phyloP scores from a whole-genome alignment of 306 rosid genomes.

The Phaseolus lunatus region DNA sequence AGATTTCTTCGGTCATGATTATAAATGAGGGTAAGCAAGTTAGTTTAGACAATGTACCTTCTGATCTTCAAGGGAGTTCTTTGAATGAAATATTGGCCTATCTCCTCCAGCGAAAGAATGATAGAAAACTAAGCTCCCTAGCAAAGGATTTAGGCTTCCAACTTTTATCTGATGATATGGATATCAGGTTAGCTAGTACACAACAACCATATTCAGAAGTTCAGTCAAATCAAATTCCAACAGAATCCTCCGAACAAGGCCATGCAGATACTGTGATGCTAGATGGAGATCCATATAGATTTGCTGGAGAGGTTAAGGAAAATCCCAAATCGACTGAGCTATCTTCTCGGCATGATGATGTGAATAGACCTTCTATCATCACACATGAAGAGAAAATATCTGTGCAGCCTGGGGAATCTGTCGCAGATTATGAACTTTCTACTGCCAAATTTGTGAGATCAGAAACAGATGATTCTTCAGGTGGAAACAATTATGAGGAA shows the following conservation, averaged over 20 bases:
- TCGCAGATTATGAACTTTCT: slow-evolving; percentile 47
- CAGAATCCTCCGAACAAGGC: slow-evolving; percentile 55
- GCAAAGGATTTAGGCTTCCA: slow-evolving; percentile 91
- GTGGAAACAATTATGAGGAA: slow-evolving; percentile 45
- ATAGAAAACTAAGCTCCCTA: slow-evolving; percentile 75
- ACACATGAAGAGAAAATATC: slow-evolving; percentile 46
- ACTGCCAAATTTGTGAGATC: slow-evolving; percentile 42
- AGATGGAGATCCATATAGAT: slow-evolving; percentile 51
- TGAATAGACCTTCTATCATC: slow-evolving; percentile 49
- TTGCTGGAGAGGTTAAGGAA: slow-evolving; percentile 51
- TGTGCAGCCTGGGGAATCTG: slow-evolving; percentile 51
- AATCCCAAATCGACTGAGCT: slow-evolving; percentile 49
- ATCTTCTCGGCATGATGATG: slow-evolving; percentile 55
- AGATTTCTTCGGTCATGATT: slow-evolving; percentile 66
- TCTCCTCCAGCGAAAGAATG: slow-evolving; percentile 67
- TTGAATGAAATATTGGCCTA: slow-evolving; percentile 70
- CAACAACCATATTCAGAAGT: slow-evolving; percentile 54
- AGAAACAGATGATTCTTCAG: slow-evolving; percentile 53
- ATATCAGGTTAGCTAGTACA: slow-evolving; percentile 59
- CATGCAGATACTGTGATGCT: slow-evolving; percentile 42
- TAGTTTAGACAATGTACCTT: slow-evolving; percentile 66
- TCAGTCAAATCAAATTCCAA: slow-evolving; percentile 56
- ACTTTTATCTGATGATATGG: slow-evolving; percentile 87
- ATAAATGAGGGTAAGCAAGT: slow-evolving; percentile 73
- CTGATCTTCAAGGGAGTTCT: slow-evolving; percentile 69